These are phyloP conservation scores for Jaltomata sinuosa DNA, from an alignment of 257 asterid species.

Conservation along the genomic window DNA sequence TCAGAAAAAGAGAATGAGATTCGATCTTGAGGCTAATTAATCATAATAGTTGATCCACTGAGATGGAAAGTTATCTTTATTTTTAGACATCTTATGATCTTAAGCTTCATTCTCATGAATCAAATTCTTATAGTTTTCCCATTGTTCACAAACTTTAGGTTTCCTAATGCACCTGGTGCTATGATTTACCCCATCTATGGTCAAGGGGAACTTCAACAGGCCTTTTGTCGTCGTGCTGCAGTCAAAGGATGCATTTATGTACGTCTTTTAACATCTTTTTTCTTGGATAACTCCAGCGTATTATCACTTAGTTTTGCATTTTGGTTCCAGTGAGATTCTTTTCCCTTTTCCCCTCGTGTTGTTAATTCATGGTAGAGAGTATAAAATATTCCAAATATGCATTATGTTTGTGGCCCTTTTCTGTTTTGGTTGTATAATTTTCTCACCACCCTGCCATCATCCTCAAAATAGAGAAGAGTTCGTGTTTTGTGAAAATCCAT, in stretches of 20 bases:
- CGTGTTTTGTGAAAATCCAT: not conserved
- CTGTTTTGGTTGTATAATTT: not conserved
- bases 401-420: not conserved
- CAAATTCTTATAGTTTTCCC: not conserved
- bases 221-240: slow-evolving; percentile 97
- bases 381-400: not conserved
- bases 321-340: not conserved
- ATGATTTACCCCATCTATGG: slow-evolving; percentile 88
- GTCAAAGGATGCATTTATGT: slow-evolving; percentile 92
- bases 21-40: not conserved
- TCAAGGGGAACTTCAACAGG: slow-evolving; percentile 91
- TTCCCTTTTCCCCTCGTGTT: not conserved
- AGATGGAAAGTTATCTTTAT: not conserved
- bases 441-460: not conserved
- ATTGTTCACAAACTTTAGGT: slow-evolving; percentile 30
- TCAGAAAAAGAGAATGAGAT: not conserved
- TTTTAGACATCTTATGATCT: not conserved
- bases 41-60: not conserved
- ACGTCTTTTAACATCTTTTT: slow-evolving; percentile 14
- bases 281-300: not conserved
- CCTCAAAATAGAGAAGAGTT: not conserved
- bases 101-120: not conserved
- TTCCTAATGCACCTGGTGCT: slow-evolving; percentile 83
- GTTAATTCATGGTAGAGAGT: not conserved
- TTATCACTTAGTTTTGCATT: not conserved